A percentile compares a stretch with the other conserved stretches of the same genome.
phyloP scores from a whole-genome alignment of 495 filamentous ascomycete genomes.

The Talaromyces stipitatus region DNA sequence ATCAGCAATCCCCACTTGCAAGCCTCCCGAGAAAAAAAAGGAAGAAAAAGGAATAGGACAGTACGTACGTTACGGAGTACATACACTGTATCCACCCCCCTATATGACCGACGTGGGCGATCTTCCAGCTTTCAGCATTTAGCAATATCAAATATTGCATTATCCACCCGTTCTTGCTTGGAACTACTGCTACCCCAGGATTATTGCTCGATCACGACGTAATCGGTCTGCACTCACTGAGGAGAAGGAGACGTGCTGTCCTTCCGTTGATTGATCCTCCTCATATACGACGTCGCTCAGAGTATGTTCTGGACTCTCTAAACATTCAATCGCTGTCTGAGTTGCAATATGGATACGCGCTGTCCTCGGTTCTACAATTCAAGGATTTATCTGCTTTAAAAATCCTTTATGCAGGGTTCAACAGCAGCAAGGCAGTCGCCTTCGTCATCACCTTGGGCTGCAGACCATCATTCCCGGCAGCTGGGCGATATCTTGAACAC shows the following conservation, averaged over 20 bases:
- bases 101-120: background rate
- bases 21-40: conserved; percentile 2
- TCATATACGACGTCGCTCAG: background rate
- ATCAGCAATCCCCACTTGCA: conserved; percentile 15
- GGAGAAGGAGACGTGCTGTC: too few relatives aligned
- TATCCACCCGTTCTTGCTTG: background rate
- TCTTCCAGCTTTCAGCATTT: background rate
- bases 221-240: background rate
- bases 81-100: background rate
- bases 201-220: background rate
- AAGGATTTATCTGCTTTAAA: background rate
- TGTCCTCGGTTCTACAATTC: background rate
- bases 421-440: conserved; percentile 29
- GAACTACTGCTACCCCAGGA: background rate
- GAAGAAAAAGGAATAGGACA: background rate
- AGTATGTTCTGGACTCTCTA: conserved; percentile 4
- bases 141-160: background rate
- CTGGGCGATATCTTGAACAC: conserved; percentile 20
- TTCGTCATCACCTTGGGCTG: conserved; percentile 35
- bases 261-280: too few relatives aligned
- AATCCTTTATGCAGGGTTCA: conserved; percentile 35
- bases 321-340: background rate
- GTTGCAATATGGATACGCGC: conserved; percentile 2
- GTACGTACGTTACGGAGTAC: background rate
- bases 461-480: conserved; percentile 21